phyloP scores from a whole-genome alignment of 1,284 basidiomycete genomes.

The Rhodotorula sp. region DNA sequence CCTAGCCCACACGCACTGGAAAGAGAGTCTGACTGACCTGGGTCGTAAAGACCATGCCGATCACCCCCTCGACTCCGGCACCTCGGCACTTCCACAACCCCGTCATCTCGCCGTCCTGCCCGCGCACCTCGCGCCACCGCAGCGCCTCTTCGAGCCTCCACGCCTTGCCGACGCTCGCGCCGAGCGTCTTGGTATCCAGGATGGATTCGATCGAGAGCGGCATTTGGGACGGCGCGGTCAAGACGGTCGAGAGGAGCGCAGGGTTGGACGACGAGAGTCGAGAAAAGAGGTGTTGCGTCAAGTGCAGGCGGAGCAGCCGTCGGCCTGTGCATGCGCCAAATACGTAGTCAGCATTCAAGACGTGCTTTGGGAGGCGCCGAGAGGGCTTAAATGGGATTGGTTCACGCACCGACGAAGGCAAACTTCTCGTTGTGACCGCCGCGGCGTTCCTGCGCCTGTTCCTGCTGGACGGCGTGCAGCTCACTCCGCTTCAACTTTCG shows the following conservation, averaged over 20 bases:
- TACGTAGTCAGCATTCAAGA: no score
- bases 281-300: conserved; percentile 17
- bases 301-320: conserved; percentile 31
- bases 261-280: conserved; percentile 18
- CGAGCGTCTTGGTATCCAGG: conserved; percentile 36
- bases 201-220: conserved; percentile 23
- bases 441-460: background rate
- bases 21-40: conserved; percentile 12
- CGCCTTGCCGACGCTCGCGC: conserved; percentile 28
- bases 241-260: conserved; percentile 12
- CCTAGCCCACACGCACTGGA: background rate
- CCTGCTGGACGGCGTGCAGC: background rate
- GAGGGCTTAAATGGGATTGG: background rate
- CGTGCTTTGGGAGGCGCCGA: background rate
- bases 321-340: conserved; percentile 13
- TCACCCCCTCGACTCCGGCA: conserved; percentile 28
- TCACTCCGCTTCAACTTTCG: background rate
- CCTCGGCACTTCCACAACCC: conserved; percentile 39
- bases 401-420: conserved; percentile 31
- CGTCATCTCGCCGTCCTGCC: conserved; percentile 23
- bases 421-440: conserved; percentile 34
- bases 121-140: conserved; percentile 34
- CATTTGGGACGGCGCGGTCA: conserved; percentile 14
- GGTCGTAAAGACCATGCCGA: conserved; percentile 33
- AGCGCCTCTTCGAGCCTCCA: conserved; percentile 30